Evolutionary conservation across 2,329 filamentous ascomycete genomes (phyloP), one percentile per base, ranked within the genome.

Genomic region (Diaporthe vaccinii): DNA sequence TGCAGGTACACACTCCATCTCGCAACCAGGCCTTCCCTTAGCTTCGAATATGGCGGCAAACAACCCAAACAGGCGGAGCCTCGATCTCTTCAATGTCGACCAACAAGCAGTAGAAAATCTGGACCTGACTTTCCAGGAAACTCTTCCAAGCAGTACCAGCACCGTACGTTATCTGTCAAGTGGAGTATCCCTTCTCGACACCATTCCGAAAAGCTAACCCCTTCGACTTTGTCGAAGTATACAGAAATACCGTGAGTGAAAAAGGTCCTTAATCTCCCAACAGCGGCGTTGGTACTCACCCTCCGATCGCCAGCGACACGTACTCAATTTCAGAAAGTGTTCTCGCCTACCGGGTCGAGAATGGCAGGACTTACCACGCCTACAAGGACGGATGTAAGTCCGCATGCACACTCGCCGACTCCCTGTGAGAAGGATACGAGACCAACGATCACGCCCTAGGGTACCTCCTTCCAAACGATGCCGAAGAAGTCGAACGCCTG

Each of bases 391-490:
- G 74, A 53, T 69, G 74, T 77, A 36, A 73, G 75, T 73, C 58
- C 28, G 9, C 51, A 28, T 20, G 22, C 22, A 28, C 46, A 36
- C 28, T 6, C 34, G 20, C 28, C 49, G 20, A 69, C n/a, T 10
- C 15, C 25, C 46, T 22, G 6, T 8, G 28, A 53, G 15, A 9
- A 53, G 49, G 34, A n/a, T 12, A 25, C 44, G 12, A 49, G 25
- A 49, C 44, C 46, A 41, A 73, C 44, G 4, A n/a, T 28, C 44
- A 28, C 20, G 34, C 34, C 41, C 34, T 14, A 84, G 83, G 82
- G n/a, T 84, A 84, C 62, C 78, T 77, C 39, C 83, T 80, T 67
- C 83, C 82, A 55, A 84, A 84, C 68, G 83, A 84, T 72, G 62
- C 76, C 2, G 70, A 77, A 22, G 83, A 84, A 75, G 76, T 78